Evolutionary conservation across 129 eudicot species (phyloP), one percentile per base, ranked within the genome.

Genomic region (Erigeron canadensis): DNA sequence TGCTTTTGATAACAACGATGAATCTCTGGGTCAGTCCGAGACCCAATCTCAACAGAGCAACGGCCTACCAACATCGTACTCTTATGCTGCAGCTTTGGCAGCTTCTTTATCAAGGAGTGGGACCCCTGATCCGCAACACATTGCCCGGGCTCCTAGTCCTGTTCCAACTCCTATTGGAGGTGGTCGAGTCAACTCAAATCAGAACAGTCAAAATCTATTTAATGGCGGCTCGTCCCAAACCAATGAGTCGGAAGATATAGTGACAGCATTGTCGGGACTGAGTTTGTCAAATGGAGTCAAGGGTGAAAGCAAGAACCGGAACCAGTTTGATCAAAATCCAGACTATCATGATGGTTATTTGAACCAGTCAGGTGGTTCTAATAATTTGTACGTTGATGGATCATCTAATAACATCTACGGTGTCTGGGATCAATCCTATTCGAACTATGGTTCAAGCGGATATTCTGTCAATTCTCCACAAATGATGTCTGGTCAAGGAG

Each of bases 111-210:
- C 99, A 57, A 84, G 99, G 82, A 95, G 97, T 77, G 84, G 89
- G n/a, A 95, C 96, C 16, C 97, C 99, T 10, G 99, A 95, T 79
- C 79, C 99, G 46, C 99, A 95, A 75, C 91, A 81, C 73, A 82
- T 95, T 9, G 80, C 91, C 7, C 78, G 97, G 79, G 99, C 86
- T 19, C 99, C 97, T 19, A 90, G 96, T 74, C 97, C 99, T 19
- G 83, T 86, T 73, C 96, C 83, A 40, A 86, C 96, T 59, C 99
- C 99, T 22, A 95, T 90, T 68, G 99, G 99, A 7, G 88, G 85
- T 41, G 86, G 87, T 47, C 79, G 97, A 67, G 73, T 40, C 62
- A 95, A 86, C 73, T 78, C 84, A 61, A 81, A 58, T 69, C 39
- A 72, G 12, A 80, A 79, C 63, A 67, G 82, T 76, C 91, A 86